These are phyloP conservation scores for Trypanosomatidae sp. DNA, from an alignment of 208 protist species.

Conservation along the genomic window DNA sequence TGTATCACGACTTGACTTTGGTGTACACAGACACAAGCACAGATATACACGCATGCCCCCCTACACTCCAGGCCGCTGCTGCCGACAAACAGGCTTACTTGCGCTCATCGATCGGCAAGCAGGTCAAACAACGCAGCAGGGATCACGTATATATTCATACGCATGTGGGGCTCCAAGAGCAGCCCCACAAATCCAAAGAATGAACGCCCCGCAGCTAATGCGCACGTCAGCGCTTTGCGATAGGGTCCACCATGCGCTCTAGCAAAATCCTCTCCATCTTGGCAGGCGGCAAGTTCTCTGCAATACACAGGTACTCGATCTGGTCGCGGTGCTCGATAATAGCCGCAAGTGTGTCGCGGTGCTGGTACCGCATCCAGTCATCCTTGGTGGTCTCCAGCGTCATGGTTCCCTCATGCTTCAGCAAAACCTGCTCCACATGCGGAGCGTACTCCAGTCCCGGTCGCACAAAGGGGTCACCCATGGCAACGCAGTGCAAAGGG, in stretches of 20 bases:
- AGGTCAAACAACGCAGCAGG: neutral
- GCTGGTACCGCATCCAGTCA: slow-evolving; percentile 87
- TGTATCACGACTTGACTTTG: neutral
- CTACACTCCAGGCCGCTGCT: neutral
- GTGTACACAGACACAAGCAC: neutral
- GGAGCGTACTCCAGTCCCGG: slow-evolving; percentile 83
- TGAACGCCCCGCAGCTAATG: neutral
- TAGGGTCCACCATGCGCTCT: slow-evolving; percentile 74
- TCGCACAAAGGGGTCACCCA: slow-evolving; percentile 91
- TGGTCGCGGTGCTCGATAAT: slow-evolving; percentile 71
- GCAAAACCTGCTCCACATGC: slow-evolving; percentile 81
- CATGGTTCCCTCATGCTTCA: slow-evolving; percentile 84
- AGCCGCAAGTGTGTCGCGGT: slow-evolving; percentile 86
- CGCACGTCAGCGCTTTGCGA: slow-evolving; percentile 34
- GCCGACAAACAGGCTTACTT: neutral
- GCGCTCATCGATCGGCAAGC: neutral
- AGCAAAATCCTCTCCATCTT: slow-evolving; percentile 80
- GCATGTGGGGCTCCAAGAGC: neutral
- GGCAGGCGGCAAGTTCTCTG: slow-evolving; percentile 74
- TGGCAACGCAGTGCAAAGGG: neutral
- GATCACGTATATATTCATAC: neutral
- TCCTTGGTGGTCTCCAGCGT: slow-evolving; percentile 79
- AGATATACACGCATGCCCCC: neutral
- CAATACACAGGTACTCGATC: slow-evolving; percentile 69
- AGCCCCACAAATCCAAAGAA: neutral